Percentiles rank a stretch among this genome's conserved stretches.
Conservation (phyloP, 148 eudicot species). For the Camellia granthamiana region DNA sequence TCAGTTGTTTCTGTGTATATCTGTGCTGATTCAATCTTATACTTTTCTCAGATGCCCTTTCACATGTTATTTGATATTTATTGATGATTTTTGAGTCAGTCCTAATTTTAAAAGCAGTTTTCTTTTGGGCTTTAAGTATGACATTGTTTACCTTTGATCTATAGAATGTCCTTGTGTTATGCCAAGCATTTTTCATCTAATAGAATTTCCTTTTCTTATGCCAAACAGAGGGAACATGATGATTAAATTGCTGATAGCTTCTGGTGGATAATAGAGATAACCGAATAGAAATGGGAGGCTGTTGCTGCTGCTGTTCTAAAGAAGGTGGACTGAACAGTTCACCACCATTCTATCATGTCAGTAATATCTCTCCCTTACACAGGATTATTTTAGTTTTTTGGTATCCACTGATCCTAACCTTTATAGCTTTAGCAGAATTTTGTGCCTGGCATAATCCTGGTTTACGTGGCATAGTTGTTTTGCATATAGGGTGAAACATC, state of each 20-base stretch:
- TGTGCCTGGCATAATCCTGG: neutral
- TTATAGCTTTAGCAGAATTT: neutral
- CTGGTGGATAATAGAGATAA: neutral
- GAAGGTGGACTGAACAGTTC: constrained; percentile 45
- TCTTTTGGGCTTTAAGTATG: neutral
- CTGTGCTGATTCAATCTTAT: neutral
- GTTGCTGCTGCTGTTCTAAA: constrained; percentile 61
- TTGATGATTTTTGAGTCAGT: no score
- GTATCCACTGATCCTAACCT: neutral
- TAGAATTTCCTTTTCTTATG: constrained; percentile 2
- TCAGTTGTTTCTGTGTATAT: no score
- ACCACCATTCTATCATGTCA: constrained; percentile 59
- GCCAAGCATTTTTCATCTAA: constrained; percentile 6
- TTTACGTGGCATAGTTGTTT: neutral
- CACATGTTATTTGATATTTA: neutral
- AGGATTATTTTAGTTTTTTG: neutral
- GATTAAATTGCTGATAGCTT: constrained; percentile 17
- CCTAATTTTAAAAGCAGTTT: no score
- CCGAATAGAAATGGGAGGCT: constrained; percentile 54
- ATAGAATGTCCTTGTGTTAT: neutral
- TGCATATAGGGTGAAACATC: neutral
- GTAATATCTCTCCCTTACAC: constrained; percentile 18
- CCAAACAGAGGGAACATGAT: constrained; percentile 18
- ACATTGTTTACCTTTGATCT: constrained; percentile 5
- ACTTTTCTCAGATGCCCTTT: neutral